phyloP scores from a whole-genome alignment of 208 protist species.

The Trypanosomatidae sp. region DNA sequence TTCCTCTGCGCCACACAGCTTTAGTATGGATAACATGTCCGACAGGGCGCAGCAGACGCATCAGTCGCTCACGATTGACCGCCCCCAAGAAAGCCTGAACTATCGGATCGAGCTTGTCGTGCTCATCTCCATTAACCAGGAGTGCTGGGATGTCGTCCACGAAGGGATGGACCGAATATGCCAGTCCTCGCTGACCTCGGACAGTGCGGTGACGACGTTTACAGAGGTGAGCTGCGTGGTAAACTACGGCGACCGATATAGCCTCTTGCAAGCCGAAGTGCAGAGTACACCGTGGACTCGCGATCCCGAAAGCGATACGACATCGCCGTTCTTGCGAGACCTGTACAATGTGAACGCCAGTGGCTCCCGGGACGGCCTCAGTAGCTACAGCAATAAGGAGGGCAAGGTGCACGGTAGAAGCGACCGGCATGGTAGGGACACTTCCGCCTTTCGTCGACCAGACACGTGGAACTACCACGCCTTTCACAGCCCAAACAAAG shows the following conservation, averaged over 20 bases:
- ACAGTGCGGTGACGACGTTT: constrained; percentile 56
- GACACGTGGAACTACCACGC: constrained; percentile 20
- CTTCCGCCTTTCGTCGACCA: constrained; percentile 7
- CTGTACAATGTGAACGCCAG: constrained; percentile 16
- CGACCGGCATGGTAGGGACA: constrained; percentile 1
- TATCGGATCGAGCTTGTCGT: constrained; percentile 69
- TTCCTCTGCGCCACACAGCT: constrained; percentile 9
- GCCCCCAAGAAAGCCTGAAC: constrained; percentile 16
- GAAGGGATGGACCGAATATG: constrained; percentile 64
- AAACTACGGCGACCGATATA: constrained; percentile 34
- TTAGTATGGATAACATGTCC: constrained; percentile 16
- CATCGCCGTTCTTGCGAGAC: constrained; percentile 17
- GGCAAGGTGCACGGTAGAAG: constrained; percentile 13
- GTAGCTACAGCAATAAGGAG: constrained; percentile 26
- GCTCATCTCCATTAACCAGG: constrained; percentile 61
- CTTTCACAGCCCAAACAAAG: constrained; percentile 22
- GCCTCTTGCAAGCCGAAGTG: constrained; percentile 25
- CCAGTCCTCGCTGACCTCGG: constrained; percentile 70
- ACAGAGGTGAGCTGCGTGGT: constrained; percentile 65
- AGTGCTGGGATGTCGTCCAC: constrained; percentile 69
- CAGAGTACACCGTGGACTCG: constrained; percentile 20
- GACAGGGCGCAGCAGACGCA: constrained; percentile 3
- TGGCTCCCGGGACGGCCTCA: constrained; percentile 15
- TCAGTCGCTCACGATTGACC: background rate
- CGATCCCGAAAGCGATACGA: constrained; percentile 11